Percentiles rank a stretch among this genome's conserved stretches.
Conservation (phyloP, 2,329 filamentous ascomycete genomes). For the Didymella sp. region DNA sequence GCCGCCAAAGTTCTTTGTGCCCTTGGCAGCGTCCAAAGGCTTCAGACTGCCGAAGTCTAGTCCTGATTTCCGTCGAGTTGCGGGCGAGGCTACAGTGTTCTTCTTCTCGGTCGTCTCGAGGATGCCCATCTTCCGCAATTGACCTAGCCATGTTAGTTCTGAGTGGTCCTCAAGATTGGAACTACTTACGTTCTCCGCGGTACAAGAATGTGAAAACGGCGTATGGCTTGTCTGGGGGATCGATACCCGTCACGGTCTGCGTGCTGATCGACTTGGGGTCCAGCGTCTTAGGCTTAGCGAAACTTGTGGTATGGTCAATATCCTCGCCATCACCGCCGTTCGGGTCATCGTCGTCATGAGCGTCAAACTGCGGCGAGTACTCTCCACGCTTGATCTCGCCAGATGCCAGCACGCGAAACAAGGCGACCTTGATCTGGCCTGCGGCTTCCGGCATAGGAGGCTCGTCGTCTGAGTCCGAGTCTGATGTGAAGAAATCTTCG, state of each 20-base stretch:
- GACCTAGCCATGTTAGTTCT: constrained; percentile 63
- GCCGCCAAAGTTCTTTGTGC: constrained; percentile 86
- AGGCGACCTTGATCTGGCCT: constrained; percentile 96
- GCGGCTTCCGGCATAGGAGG: constrained; percentile 88
- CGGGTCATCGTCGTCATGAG: constrained; percentile 89
- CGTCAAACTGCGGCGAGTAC: constrained; percentile 97
- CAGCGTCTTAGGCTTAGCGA: constrained; percentile 93
- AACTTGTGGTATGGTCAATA: constrained; percentile 95
- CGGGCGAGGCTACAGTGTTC: constrained; percentile 62
- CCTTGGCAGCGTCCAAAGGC: constrained; percentile 77
- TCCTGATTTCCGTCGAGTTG: constrained; percentile 78
- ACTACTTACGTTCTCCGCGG: constrained; percentile 82
- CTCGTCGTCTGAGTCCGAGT: constrained; percentile 78
- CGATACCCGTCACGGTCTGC: constrained; percentile 98
- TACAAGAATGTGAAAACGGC: constrained; percentile 98
- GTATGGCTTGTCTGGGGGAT: constrained; percentile 94
- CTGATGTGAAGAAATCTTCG: constrained; percentile 67
- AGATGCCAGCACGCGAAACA: constrained; percentile 93
- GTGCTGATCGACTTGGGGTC: constrained; percentile 98
- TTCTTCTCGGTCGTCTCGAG: constrained; percentile 69
- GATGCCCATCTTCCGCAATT: constrained; percentile 97
- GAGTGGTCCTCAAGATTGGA: neutral
- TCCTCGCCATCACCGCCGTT: constrained; percentile 72
- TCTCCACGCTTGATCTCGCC: constrained; percentile 98
- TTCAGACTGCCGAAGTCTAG: constrained; percentile 85